Evolutionary conservation across 805 yeast species (phyloP).

Genomic region (Nakazawaea peltata): DNA sequence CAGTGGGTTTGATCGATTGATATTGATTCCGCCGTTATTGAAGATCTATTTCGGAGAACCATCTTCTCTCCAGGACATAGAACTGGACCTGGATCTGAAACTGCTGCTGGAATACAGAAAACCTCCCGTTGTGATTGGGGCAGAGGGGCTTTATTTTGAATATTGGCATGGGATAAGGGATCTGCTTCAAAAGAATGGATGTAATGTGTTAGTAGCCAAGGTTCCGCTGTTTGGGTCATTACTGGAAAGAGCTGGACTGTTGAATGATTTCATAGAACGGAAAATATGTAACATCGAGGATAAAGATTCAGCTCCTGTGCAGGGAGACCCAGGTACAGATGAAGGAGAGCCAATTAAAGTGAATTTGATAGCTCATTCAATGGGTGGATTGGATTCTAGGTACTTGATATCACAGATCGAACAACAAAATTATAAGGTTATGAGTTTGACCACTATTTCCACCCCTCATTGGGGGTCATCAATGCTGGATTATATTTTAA

Average conservation of each 20-base stretch:
- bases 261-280: conserved; percentile 41
- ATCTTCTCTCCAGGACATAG: conserved; percentile 12
- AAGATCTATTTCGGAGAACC: not conserved
- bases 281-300: conserved; percentile 12
- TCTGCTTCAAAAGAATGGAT: conserved; percentile 52
- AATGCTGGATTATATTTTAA: conserved; percentile 58
- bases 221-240: conserved; percentile 83
- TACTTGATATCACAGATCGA: conserved; percentile 56
- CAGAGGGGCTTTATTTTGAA: conserved; percentile 39
- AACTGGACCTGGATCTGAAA: conserved; percentile 4
- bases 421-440: conserved; percentile 45
- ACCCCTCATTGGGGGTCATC: conserved; percentile 89
- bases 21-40: conserved; percentile 26
- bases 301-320: no score
- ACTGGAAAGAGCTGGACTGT: conserved; percentile 51
- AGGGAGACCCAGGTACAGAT: no score
- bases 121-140: no score
- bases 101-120: no score
- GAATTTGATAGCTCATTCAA: conserved; percentile 80
- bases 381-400: conserved; percentile 90
- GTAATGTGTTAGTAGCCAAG: conserved; percentile 59
- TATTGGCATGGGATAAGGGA: conserved; percentile 81
- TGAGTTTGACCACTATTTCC: conserved; percentile 73
- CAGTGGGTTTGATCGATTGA: conserved; percentile 64
- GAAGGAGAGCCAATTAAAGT: conserved; percentile 41